A percentile compares a stretch with the other conserved stretches of the same genome.
phyloP scores from a whole-genome alignment of 2,329 filamentous ascomycete genomes.

The Teratosphaeria destructans region DNA sequence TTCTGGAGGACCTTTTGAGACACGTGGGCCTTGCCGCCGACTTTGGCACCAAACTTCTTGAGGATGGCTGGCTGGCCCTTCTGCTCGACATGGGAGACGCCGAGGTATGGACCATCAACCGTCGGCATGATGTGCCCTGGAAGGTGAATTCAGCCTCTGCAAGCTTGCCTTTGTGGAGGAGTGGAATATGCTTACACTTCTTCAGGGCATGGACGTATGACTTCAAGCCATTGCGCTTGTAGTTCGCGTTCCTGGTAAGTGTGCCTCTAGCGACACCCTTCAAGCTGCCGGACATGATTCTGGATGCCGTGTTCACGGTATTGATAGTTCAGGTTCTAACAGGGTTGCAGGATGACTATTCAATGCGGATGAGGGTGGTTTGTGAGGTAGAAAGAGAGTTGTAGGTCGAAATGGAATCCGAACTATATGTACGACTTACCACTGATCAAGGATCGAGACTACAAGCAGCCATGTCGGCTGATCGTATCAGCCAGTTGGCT shows the following conservation, averaged over 20 bases:
- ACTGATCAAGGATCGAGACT: neutral
- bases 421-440: neutral
- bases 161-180: too few relatives aligned
- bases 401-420: neutral
- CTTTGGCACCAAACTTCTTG: constrained; percentile 31
- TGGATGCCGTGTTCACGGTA: neutral
- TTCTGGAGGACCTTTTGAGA: constrained; percentile 40
- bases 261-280: constrained; percentile 12
- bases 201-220: constrained; percentile 20
- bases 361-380: neutral
- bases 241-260: constrained; percentile 19
- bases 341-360: neutral
- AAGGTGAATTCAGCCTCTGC: neutral
- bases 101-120: constrained; percentile 50
- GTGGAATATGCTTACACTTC: constrained; percentile 9
- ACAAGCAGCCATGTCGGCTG: neutral
- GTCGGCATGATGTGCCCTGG: constrained; percentile 50
- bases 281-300: neutral
- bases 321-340: neutral
- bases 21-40: constrained; percentile 41
- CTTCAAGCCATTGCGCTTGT: constrained; percentile 19
- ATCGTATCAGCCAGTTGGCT: neutral
- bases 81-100: constrained; percentile 39
- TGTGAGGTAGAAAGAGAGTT: neutral
- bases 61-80: constrained; percentile 30